Evolutionary conservation across 805 yeast genomes (phyloP).

Genomic region (Isabelozyma gotoi): DNA sequence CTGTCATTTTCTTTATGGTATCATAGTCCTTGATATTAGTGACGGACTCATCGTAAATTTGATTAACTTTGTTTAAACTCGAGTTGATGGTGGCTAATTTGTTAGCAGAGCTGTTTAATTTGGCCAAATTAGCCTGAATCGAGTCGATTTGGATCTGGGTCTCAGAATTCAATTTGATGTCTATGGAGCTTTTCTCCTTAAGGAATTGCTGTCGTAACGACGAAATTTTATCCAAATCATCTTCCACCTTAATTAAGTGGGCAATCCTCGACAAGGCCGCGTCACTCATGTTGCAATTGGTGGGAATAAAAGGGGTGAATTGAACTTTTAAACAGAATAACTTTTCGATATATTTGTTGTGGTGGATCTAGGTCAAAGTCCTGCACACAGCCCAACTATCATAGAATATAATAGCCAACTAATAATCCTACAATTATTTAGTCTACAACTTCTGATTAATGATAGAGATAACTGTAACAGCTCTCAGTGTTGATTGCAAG

Average conservation of each 20-base stretch:
- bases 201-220: slow-evolving; percentile 52
- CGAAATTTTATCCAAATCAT: slow-evolving; percentile 56
- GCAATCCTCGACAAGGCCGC: slow-evolving; percentile 41
- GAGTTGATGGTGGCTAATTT: slow-evolving; percentile 36
- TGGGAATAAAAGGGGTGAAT: slow-evolving; percentile 45
- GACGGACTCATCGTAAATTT: slow-evolving; percentile 55
- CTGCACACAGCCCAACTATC: slow-evolving; percentile 1
- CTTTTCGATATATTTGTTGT: slow-evolving; percentile 26
- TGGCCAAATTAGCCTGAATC: slow-evolving; percentile 51
- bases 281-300: slow-evolving; percentile 30
- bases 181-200: slow-evolving; percentile 74
- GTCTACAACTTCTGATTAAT: too few species aligned
- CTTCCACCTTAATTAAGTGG: slow-evolving; percentile 41
- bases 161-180: slow-evolving; percentile 69
- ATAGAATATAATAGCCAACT: too few species aligned
- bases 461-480: neutral
- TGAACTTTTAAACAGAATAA: too few species aligned
- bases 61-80: slow-evolving; percentile 43
- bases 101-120: slow-evolving; percentile 45
- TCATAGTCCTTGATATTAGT: slow-evolving; percentile 66
- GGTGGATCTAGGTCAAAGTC: neutral
- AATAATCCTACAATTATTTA: neutral
- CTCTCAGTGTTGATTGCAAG: neutral
- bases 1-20: slow-evolving; percentile 64
- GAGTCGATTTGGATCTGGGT: slow-evolving; percentile 64